A percentile compares a stretch with the other conserved stretches of the same genome.
Evolutionary conservation across 73 alveolate genomes (phyloP).

Genomic region (Blepharisma japonicum): DNA sequence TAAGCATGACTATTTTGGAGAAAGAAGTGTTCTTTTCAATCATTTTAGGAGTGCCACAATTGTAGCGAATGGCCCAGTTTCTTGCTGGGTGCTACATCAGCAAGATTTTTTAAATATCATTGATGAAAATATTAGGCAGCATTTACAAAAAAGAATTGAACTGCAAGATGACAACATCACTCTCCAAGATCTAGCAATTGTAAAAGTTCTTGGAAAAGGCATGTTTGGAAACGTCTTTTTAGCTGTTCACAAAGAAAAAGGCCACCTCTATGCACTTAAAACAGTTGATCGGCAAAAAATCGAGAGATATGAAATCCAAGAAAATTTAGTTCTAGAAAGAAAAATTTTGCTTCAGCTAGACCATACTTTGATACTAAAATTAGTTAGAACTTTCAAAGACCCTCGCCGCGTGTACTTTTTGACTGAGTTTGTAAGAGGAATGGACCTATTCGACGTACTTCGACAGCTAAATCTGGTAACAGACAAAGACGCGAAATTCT

Average conservation of each 20-base stretch:
- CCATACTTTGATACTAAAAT: too few relatives aligned
- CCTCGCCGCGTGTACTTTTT: too few relatives aligned
- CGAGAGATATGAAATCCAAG: too few relatives aligned
- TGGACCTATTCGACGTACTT: too few relatives aligned
- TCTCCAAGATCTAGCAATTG: slow-evolving; percentile 32
- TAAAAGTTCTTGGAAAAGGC: slow-evolving; percentile 43
- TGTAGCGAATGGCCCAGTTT: slow-evolving; percentile 48
- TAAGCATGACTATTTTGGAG: slow-evolving; percentile 51
- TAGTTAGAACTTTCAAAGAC: too few relatives aligned
- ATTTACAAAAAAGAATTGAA: slow-evolving; percentile 11
- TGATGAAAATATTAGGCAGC: slow-evolving; percentile 49
- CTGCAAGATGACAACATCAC: slow-evolving; percentile 24
- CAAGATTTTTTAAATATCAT: slow-evolving; percentile 52
- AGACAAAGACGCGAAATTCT: too few relatives aligned
- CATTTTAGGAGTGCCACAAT: slow-evolving; percentile 56
- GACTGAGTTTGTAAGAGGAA: too few relatives aligned
- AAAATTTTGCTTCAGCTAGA: too few relatives aligned
- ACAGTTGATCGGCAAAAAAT: slow-evolving; percentile 4
- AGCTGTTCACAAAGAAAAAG: slow-evolving; percentile 38
- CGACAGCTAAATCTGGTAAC: too few relatives aligned
- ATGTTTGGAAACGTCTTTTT: slow-evolving; percentile 49
- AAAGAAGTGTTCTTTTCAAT: slow-evolving; percentile 41
- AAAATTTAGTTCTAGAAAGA: too few relatives aligned
- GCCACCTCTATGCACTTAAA: slow-evolving; percentile 44
- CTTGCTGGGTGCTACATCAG: slow-evolving; percentile 34